Evolutionary conservation across 1,284 basidiomycete species (phyloP).

Genomic region (Pyrrhoderma lamaoense): DNA sequence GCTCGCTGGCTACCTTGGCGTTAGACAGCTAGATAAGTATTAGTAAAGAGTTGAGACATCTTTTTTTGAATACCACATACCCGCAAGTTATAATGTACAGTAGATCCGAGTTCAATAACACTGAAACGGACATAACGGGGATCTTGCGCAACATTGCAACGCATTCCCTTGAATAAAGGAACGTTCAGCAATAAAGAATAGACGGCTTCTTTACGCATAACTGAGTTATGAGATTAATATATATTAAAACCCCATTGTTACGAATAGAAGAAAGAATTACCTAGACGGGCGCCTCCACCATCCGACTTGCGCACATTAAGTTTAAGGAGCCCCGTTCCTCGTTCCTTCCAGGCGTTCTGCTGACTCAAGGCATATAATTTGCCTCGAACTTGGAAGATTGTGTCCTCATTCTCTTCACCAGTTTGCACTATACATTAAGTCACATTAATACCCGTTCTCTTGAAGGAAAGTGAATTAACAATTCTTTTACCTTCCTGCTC

Average conservation of each 20-base stretch:
- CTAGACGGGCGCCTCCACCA: slow-evolving; percentile 65
- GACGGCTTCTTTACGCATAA: slow-evolving; percentile 94
- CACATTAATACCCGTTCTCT: background rate
- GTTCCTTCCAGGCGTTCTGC: slow-evolving; percentile 76
- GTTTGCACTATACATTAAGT: slow-evolving; percentile 55
- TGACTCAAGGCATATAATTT: slow-evolving; percentile 76
- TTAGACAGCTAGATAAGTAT: slow-evolving; percentile 26
- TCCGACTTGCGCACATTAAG: slow-evolving; percentile 71
- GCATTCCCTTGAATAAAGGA: slow-evolving; percentile 82
- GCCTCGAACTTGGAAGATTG: slow-evolving; percentile 75
- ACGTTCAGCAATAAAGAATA: slow-evolving; percentile 81
- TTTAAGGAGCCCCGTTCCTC: slow-evolving; percentile 77
- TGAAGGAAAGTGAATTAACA: slow-evolving; percentile 1
- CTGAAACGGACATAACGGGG: slow-evolving; percentile 75
- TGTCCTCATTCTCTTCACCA: slow-evolving; percentile 90
- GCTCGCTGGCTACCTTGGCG: slow-evolving; percentile 29
- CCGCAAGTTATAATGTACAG: slow-evolving; percentile 70
- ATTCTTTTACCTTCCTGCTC: slow-evolving; percentile 61
- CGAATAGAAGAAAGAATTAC: slow-evolving; percentile 35
- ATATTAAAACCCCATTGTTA: slow-evolving; percentile 1
- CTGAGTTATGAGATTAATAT: slow-evolving; percentile 33
- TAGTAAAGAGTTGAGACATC: slow-evolving; percentile 14
- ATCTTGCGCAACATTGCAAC: slow-evolving; percentile 69
- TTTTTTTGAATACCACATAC: slow-evolving; percentile 36
- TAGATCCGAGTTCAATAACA: slow-evolving; percentile 58